phyloP scores from a whole-genome alignment of 1,284 basidiomycete species.

The Trichosporon sp. region DNA sequence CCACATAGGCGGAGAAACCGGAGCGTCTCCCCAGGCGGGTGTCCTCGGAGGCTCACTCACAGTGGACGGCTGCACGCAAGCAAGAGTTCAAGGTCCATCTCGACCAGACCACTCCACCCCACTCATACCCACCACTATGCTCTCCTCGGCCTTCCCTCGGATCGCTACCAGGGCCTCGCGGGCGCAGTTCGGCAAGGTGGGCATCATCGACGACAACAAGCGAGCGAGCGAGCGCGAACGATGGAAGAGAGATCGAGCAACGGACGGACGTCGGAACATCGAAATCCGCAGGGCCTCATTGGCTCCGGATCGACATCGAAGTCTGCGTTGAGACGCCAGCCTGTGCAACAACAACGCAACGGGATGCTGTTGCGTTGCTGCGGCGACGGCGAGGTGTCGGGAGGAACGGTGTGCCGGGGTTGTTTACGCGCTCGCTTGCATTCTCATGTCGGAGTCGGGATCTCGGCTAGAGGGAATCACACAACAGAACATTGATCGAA shows the following conservation, averaged over 20 bases:
- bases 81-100: slow-evolving; percentile 9
- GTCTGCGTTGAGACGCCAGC: background rate
- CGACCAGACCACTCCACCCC: slow-evolving; percentile 8
- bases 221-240: background rate
- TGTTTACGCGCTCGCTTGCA: background rate
- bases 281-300: slow-evolving; percentile 1
- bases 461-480: background rate
- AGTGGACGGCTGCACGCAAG: background rate
- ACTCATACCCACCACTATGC: slow-evolving; percentile 28
- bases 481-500: background rate
- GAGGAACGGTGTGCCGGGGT: background rate
- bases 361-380: background rate
- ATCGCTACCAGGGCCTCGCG: slow-evolving; percentile 32
- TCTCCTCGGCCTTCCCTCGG: slow-evolving; percentile 41
- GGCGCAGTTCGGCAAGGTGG: slow-evolving; percentile 18
- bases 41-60: background rate
- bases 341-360: background rate
- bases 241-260: background rate
- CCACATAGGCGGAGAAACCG: background rate
- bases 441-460: background rate
- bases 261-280: background rate
- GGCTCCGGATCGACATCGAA: background rate
- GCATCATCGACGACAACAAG: background rate
- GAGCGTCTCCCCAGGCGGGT: background rate
- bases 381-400: background rate